Base-by-base conservation (phyloP, 176 grass and related monocot genomes). In the Miscanthus lutarioriparius region DNA sequence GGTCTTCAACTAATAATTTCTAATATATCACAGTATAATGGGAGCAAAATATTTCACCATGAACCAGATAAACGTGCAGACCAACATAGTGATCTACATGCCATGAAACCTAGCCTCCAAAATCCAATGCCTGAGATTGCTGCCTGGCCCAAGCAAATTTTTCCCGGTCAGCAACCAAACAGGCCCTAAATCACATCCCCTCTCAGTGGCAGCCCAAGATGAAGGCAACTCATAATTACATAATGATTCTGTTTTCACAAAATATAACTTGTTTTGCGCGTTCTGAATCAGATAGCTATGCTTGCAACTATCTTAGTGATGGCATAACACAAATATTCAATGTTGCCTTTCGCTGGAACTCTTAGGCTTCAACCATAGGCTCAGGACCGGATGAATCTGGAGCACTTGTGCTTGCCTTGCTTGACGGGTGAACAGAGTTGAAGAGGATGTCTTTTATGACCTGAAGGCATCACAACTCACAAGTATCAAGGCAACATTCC, bases 401-500 rank as follows among this genome's bases (percentile, higher is more conserved):
- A 12, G 39, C 76, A 25, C 40, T 49, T 58, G 78, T 7, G 43
- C 38, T 74, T 47, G 75, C 54, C 67, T 87, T 85, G 80, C 86
- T 87, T 32, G 89, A 86, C 0, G 91, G 93, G 77, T 85, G 91
- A 25, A 88, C 91, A 26, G 96, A 96, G 76, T 96, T 96, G 82
- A 99, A 96, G 39, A 96, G 85, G 78, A 94, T 92, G 70, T 99
- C 89, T 82, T 99, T 96, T 59, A 96, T 99, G 61, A 96, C 93
- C 96, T 99, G 69, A 41, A 83, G 19, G 11, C n/a, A 71, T 38
- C 39, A 25, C 4, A 8, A 66, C 56, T 10, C 22, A 23, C 4
- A 25, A 16, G 33, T 32, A 27, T 80, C 51, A 25, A 11, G 27
- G 43, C 3, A 70, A 75, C 2, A 58, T 25, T 36, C 17, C 3